phyloP scores from a whole-genome alignment of 768 basidiomycete species.

The Trametes sanguinea region DNA sequence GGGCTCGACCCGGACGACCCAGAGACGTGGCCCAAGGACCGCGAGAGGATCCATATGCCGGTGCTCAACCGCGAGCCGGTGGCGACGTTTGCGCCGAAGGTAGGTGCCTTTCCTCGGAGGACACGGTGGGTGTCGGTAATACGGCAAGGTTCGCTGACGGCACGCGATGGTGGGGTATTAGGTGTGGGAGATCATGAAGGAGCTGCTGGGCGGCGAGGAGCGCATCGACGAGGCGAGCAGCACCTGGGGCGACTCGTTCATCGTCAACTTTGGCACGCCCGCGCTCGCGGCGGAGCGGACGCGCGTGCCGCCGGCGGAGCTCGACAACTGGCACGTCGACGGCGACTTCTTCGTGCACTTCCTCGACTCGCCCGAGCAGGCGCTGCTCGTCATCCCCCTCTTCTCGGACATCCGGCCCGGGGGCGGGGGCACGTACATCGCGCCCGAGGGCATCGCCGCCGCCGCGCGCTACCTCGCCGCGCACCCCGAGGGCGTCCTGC shows the following conservation, averaged over 20 bases:
- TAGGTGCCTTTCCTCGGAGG: constrained; percentile 17
- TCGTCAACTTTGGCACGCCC: constrained; percentile 59
- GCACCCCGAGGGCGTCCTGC: constrained; percentile 55
- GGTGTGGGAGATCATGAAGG: constrained; percentile 64
- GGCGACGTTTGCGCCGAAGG: constrained; percentile 55
- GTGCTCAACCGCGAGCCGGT: constrained; percentile 48
- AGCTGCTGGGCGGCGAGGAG: constrained; percentile 61
- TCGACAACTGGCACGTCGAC: constrained; percentile 68
- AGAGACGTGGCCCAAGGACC: constrained; percentile 47
- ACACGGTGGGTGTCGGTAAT: not conserved
- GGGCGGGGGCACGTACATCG: constrained; percentile 63
- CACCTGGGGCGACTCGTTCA: constrained; percentile 61
- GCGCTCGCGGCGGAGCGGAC: constrained; percentile 25
- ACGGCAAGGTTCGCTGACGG: not conserved
- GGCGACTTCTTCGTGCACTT: constrained; percentile 64
- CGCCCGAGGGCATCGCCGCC: constrained; percentile 53
- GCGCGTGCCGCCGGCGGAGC: constrained; percentile 40
- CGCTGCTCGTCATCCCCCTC: constrained; percentile 60
- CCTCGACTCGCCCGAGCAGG: constrained; percentile 68
- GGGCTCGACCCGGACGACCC: constrained; percentile 55
- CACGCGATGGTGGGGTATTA: constrained; percentile 19
- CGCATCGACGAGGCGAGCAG: constrained; percentile 51
- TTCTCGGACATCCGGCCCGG: constrained; percentile 55
- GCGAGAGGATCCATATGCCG: constrained; percentile 58
- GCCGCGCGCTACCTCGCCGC: constrained; percentile 52